Conservation (phyloP, 495 filamentous ascomycete genomes). For the Parmelia sp. region DNA sequence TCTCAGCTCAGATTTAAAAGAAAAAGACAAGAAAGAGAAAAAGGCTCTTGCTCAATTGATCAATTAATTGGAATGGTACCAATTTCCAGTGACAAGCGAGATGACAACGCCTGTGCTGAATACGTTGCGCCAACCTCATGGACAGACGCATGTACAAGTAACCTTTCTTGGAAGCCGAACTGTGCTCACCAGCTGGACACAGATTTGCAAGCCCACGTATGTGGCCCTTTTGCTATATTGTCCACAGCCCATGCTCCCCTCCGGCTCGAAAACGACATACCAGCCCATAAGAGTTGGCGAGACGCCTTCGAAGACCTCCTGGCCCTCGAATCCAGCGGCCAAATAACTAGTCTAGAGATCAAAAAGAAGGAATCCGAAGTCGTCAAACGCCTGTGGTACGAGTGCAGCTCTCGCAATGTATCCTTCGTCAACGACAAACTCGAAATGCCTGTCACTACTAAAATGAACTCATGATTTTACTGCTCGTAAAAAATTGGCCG, state of each 20-base stretch:
- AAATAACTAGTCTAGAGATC: slow-evolving; percentile 10
- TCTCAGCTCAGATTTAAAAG: no score
- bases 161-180: neutral
- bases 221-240: slow-evolving; percentile 20
- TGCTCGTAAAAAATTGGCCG: no score
- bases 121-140: neutral
- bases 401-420: no score
- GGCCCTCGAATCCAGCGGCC: slow-evolving; percentile 6
- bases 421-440: no score
- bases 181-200: neutral
- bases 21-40: no score
- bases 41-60: neutral
- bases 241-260: slow-evolving; percentile 19
- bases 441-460: no score
- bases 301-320: slow-evolving; percentile 22
- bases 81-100: neutral
- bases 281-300: slow-evolving; percentile 12
- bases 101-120: neutral
- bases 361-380: no score
- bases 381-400: no score
- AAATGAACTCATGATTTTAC: no score
- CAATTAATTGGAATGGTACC: neutral
- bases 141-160: neutral
- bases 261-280: slow-evolving; percentile 9
- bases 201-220: slow-evolving; percentile 12